Evolutionary conservation across 495 filamentous ascomycete species (phyloP), one percentile per base, ranked within the genome.

Genomic region (Thermochaetoides thermophila): DNA sequence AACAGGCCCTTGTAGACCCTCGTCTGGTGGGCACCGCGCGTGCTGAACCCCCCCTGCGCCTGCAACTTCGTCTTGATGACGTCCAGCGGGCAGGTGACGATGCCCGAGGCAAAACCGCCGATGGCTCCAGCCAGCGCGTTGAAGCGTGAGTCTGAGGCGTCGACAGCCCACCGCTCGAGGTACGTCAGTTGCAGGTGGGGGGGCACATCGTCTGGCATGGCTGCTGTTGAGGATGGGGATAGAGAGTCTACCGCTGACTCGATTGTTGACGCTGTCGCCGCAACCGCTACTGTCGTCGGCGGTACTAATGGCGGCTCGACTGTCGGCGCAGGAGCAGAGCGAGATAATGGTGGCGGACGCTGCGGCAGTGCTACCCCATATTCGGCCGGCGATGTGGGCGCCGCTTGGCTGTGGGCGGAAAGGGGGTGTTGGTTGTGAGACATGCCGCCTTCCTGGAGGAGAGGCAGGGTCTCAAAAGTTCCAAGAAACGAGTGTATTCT

Each of bases 61-160:
- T 99, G 89, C 32, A 99, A 57, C 53, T 94, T 95, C 28, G 89
- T 99, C 61, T 99, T 99, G 50, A 99, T 96, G 32, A 99, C 89
- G 66, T 99, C 89, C 34, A 99, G 72, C 13, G 89, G 89, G 50
- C 89, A 99, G 27, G 89, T 96, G 42, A 95, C 84, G 25, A 96
- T 71, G 6, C 89, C 89, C 4, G 85, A 92, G 4, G 80, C 81
- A 40, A 94, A 78, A 34, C 89, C 89, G 31, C 85, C 87, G 23
- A 77, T 65, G 7, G 84, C 91, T 27, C 89, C 89, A 23, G 84
- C 74, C 26, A 95, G 63, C 27, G 81, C 65, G 40, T 70, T 63
- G 45, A 74, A 66, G 31, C 61, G 60, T 12, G 63, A 57, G 29
- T 66, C 55, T 20, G 64, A 64, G 29, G 65, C 66, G 17, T 30